Percentiles rank a stretch among this genome's conserved stretches.
These are phyloP conservation scores for Hyphopichia khmerensis DNA, from an alignment of 1,139 yeast genomes.

Conservation along the genomic window DNA sequence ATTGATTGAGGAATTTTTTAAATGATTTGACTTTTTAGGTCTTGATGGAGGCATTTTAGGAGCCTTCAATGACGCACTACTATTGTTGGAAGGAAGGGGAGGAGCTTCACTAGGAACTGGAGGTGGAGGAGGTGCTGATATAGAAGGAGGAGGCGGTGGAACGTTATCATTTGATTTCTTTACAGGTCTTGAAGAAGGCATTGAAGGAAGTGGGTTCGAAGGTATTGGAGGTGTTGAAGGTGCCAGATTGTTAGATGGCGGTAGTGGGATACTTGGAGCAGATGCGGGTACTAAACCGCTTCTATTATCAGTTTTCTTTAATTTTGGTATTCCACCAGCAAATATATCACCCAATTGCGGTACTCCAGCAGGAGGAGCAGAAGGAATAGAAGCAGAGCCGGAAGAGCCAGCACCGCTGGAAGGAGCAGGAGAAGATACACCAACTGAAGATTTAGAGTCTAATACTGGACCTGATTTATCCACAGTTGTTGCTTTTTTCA, in stretches of 20 bases:
- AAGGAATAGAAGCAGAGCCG: slow-evolving; percentile 12
- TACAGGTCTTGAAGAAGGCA: slow-evolving; percentile 4
- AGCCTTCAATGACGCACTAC: slow-evolving; percentile 21
- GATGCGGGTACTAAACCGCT: slow-evolving; percentile 41
- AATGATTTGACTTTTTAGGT: slow-evolving; percentile 32
- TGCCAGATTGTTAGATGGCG: background rate
- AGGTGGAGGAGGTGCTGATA: slow-evolving; percentile 18
- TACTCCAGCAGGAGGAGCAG: slow-evolving; percentile 27
- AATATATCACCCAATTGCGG: slow-evolving; percentile 77
- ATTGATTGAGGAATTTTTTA: slow-evolving; percentile 20
- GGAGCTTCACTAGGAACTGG: slow-evolving; percentile 11
- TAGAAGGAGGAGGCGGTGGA: slow-evolving; percentile 12
- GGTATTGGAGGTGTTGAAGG: slow-evolving; percentile 33
- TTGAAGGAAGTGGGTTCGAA: slow-evolving; percentile 1
- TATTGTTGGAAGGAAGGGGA: slow-evolving; percentile 14
- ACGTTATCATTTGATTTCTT: background rate
- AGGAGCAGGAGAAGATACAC: slow-evolving; percentile 11
- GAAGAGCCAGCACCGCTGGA: slow-evolving; percentile 11
- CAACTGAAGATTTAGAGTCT: slow-evolving; percentile 28
- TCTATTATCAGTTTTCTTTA: slow-evolving; percentile 50
- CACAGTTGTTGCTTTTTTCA: slow-evolving; percentile 67
- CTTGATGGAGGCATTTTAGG: slow-evolving; percentile 32
- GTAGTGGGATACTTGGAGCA: slow-evolving; percentile 29
- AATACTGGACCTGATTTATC: slow-evolving; percentile 47
- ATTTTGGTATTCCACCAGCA: slow-evolving; percentile 85